Conservation (phyloP, 768 basidiomycete species). For the Lentinula guzmanii region DNA sequence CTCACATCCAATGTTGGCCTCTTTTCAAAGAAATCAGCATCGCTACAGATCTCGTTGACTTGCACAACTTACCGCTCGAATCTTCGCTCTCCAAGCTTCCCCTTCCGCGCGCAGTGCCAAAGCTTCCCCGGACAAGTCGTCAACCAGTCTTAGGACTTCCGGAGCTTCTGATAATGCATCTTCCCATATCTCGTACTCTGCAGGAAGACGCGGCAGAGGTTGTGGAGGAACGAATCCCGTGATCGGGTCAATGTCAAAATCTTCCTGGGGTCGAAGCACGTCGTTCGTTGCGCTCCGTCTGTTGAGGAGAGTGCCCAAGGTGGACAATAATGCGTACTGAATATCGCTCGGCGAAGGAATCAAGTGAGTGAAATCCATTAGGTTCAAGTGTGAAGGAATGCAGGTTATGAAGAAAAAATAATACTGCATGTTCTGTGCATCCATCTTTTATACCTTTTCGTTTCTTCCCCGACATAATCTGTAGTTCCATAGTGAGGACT, state of each 20-base stretch:
- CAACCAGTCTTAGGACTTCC: conserved; percentile 49
- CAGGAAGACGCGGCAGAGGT: conserved; percentile 51
- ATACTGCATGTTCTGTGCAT: not conserved
- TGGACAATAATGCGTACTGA: conserved; percentile 38
- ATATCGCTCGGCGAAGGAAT: conserved; percentile 51
- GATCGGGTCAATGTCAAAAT: conserved; percentile 52
- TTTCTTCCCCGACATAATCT: not conserved
- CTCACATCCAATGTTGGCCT: conserved; percentile 65
- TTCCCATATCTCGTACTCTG: conserved; percentile 67
- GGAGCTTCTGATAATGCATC: conserved; percentile 49
- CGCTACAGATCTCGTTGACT: conserved; percentile 7
- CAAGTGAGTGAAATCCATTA: conserved; percentile 20
- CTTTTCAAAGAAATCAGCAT: conserved; percentile 28
- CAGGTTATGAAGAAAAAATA: not conserved
- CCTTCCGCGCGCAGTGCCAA: conserved; percentile 44
- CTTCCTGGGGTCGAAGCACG: conserved; percentile 28
- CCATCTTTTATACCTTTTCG: not conserved
- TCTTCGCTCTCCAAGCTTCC: conserved; percentile 57
- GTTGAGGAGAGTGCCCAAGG: conserved; percentile 38
- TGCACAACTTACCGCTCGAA: conserved; percentile 43
- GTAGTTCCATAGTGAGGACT: not conserved
- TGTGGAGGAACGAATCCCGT: conserved; percentile 83
- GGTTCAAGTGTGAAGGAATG: not conserved
- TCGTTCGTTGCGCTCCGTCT: conserved; percentile 23
- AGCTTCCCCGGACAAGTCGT: conserved; percentile 44